Percentiles rank a stretch among this genome's conserved stretches.
Conservation (phyloP, 1,139 yeast species). For the Zygosaccharomyces pseudobailii region DNA sequence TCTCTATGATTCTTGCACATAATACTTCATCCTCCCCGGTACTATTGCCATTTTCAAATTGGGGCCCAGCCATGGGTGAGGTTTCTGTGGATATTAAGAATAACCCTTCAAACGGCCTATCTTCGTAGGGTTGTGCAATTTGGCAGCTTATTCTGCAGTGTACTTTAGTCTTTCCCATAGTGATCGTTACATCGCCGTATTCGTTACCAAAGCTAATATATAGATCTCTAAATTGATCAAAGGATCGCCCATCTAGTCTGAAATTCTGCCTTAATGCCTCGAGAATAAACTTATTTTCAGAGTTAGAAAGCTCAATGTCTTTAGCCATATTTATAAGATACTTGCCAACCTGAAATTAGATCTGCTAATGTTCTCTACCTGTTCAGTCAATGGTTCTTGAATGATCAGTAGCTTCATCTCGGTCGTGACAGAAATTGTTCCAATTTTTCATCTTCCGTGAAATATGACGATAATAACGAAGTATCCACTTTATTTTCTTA, state of each 20-base stretch:
- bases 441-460: neutral
- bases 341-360: neutral
- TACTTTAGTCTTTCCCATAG: conserved; percentile 68
- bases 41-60: conserved; percentile 64
- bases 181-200: conserved; percentile 76
- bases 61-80: conserved; percentile 83
- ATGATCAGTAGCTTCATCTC: neutral
- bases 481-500: neutral
- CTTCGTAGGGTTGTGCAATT: conserved; percentile 79
- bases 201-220: conserved; percentile 60
- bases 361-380: neutral
- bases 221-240: conserved; percentile 61
- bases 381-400: neutral
- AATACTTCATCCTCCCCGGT: conserved; percentile 74
- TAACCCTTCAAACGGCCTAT: conserved; percentile 89
- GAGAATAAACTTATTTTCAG: conserved; percentile 58
- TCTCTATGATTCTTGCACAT: conserved; percentile 78
- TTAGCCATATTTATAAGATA: conserved; percentile 43
- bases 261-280: conserved; percentile 58
- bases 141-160: conserved; percentile 77
- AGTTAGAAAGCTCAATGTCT: conserved; percentile 56
- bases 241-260: conserved; percentile 63
- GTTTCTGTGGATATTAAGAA: conserved; percentile 82
- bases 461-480: neutral
- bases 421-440: neutral